These are phyloP conservation scores for Xylaria telfairii DNA, from an alignment of 495 filamentous ascomycete genomes.

Conservation along the genomic window DNA sequence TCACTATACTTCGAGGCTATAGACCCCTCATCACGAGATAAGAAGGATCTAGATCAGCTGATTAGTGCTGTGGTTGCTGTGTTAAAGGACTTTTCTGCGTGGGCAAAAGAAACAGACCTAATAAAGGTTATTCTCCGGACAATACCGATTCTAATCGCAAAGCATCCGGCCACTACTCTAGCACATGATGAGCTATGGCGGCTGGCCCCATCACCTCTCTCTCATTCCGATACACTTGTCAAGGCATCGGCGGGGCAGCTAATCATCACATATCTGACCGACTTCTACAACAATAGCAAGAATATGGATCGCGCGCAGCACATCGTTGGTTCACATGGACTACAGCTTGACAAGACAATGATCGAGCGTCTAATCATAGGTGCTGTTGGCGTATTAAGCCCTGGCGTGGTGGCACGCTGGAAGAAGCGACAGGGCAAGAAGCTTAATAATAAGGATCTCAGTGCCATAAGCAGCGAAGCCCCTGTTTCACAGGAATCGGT, in stretches of 20 bases:
- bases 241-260: slow-evolving; percentile 78
- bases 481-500: neutral
- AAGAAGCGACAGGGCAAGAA: slow-evolving; percentile 41
- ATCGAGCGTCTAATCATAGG: slow-evolving; percentile 70
- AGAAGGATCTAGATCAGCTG: slow-evolving; percentile 63
- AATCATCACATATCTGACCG: slow-evolving; percentile 76
- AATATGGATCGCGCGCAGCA: slow-evolving; percentile 62
- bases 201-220: slow-evolving; percentile 66
- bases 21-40: slow-evolving; percentile 58
- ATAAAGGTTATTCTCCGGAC: slow-evolving; percentile 75
- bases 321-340: slow-evolving; percentile 70
- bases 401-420: slow-evolving; percentile 57
- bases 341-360: slow-evolving; percentile 67
- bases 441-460: neutral
- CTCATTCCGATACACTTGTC: slow-evolving; percentile 75
- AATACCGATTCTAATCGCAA: slow-evolving; percentile 69
- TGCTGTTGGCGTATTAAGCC: slow-evolving; percentile 69
- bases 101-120: slow-evolving; percentile 70
- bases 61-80: slow-evolving; percentile 50
- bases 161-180: slow-evolving; percentile 66
- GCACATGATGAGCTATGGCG: slow-evolving; percentile 69
- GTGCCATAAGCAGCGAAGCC: neutral
- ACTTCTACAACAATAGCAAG: slow-evolving; percentile 71
- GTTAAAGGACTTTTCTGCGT: slow-evolving; percentile 52
- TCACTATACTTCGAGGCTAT: slow-evolving; percentile 79